A percentile compares a stretch with the other conserved stretches of the same genome.
phyloP scores from a whole-genome alignment of 148 eudicot genomes.

The Silene conica region DNA sequence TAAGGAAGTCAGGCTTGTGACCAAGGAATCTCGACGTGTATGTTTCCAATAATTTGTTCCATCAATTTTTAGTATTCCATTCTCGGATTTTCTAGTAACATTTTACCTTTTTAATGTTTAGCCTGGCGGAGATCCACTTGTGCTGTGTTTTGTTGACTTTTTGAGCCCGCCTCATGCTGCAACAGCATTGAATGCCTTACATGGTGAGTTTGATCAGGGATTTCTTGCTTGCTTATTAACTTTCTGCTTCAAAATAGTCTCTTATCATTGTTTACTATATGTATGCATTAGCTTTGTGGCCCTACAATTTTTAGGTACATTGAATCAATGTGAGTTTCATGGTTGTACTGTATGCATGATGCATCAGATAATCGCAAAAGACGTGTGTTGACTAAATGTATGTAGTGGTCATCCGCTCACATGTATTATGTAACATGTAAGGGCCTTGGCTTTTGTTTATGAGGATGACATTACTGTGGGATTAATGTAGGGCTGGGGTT shows the following conservation, averaged over 20 bases:
- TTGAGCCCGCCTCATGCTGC: conserved; percentile 49
- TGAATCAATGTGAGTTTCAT: background rate
- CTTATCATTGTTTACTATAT: background rate
- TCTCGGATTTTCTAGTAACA: conserved; percentile 12
- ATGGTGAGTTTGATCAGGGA: conserved; percentile 27
- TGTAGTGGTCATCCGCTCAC: background rate
- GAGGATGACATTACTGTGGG: background rate
- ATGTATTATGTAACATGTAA: background rate
- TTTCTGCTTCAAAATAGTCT: conserved; percentile 6
- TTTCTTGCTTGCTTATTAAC: conserved; percentile 28
- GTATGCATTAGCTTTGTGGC: background rate
- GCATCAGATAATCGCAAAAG: background rate
- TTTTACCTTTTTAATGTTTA: conserved; percentile 25
- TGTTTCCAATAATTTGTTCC: background rate
- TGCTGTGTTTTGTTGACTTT: conserved; percentile 83
- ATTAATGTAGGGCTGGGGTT: background rate
- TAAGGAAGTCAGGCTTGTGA: conserved; percentile 83
- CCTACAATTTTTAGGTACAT: background rate
- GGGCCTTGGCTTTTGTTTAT: conserved; percentile 1
- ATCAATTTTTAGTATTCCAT: background rate
- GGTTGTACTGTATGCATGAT: background rate
- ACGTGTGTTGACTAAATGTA: background rate
- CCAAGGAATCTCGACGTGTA: conserved; percentile 82
- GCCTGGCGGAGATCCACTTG: conserved; percentile 66
- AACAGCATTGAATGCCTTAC: conserved; percentile 41